Base-by-base conservation (phyloP, 768 basidiomycete genomes). In the Suillus discolor region DNA sequence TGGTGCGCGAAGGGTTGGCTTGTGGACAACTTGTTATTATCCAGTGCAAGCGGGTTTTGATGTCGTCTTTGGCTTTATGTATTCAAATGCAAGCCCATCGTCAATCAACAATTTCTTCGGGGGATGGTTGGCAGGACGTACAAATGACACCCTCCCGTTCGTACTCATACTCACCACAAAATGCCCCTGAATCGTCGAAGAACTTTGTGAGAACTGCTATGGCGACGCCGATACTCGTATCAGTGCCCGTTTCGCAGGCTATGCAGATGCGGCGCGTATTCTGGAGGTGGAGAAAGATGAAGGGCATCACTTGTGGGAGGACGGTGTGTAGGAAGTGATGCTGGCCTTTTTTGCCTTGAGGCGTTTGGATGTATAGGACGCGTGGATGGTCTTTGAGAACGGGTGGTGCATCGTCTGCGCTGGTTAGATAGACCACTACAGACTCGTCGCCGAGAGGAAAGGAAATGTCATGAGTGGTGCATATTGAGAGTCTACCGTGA, bases 1-100 rank as follows among this genome's bases (percentile, higher is more conserved):
- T 93, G 18, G 87, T 83, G 49, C 95, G 85, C 12, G 92, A 89
- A 0, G 97, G 96, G 73, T 97, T 98, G 4, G 89, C 91, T 62
- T 81, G 79, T 6, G 92, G 91, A 61, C 84, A 79, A 68, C 87
- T 89, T 23, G 89, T 81, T 65, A 96, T 90, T 57, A 98, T 87
- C 93, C 92, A 94, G 73, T 98, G 90, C 42, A 98, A 80, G 20
- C 94, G 84, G 15, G 81, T 89, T 13, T 87, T 85, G 67, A 98
- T 86, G 15, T 83, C 77, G 23, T 81, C 76, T 74, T 97, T 97
- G 68, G 80, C 82, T 53, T 71, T 23, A 42, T 45, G 42, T 38
- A 68, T 42, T 45, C 42, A 67, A 23, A 53, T 51, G 6, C 25
- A 18, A 13, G 23, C 25, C 39, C 25, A 12, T 36, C 23, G 41